Evolutionary conservation across 1,284 basidiomycete genomes (phyloP).

Genomic region (Moesziomyces globuligerus): DNA sequence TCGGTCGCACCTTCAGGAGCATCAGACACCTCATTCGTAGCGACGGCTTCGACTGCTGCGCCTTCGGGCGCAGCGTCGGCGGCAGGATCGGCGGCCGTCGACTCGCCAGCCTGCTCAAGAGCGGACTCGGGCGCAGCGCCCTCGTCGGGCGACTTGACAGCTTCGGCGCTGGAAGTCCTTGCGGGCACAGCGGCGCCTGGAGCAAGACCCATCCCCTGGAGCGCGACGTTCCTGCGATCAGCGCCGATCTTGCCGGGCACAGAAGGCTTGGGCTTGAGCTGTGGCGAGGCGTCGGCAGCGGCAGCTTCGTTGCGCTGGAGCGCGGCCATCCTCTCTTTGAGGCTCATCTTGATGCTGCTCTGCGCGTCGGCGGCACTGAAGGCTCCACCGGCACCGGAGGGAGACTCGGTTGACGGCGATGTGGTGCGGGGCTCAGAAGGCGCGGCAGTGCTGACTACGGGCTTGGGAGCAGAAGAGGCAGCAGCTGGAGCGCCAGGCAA

Average conservation of each 20-base stretch:
- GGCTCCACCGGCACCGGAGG: slow-evolving; percentile 17
- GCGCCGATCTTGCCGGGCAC: slow-evolving; percentile 47
- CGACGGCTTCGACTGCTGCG: slow-evolving; percentile 4
- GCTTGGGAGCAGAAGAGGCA: slow-evolving; percentile 16
- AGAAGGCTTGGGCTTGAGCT: slow-evolving; percentile 37
- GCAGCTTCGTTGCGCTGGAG: slow-evolving; percentile 58
- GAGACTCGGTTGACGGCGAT: slow-evolving; percentile 16
- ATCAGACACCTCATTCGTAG: slow-evolving; percentile 11
- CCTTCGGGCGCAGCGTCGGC: slow-evolving; percentile 1
- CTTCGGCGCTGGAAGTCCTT: slow-evolving; percentile 19
- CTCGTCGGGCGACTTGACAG: slow-evolving; percentile 6
- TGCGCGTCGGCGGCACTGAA: slow-evolving; percentile 64
- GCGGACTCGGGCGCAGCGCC: background rate
- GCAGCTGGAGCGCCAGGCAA: slow-evolving; percentile 43
- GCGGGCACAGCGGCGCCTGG: slow-evolving; percentile 17
- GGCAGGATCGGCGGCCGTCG: background rate
- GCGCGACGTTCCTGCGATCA: slow-evolving; percentile 42
- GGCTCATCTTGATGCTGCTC: slow-evolving; percentile 64
- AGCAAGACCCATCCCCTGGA: slow-evolving; percentile 51
- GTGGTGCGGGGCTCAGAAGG: slow-evolving; percentile 7
- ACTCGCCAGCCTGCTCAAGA: background rate
- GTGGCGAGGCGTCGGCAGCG: slow-evolving; percentile 29
- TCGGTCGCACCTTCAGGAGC: slow-evolving; percentile 11
- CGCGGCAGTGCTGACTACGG: background rate
- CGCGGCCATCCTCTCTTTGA: slow-evolving; percentile 66